Base-by-base conservation (phyloP, 306 rosid genomes). In the Gynostemma pentaphyllum region DNA sequence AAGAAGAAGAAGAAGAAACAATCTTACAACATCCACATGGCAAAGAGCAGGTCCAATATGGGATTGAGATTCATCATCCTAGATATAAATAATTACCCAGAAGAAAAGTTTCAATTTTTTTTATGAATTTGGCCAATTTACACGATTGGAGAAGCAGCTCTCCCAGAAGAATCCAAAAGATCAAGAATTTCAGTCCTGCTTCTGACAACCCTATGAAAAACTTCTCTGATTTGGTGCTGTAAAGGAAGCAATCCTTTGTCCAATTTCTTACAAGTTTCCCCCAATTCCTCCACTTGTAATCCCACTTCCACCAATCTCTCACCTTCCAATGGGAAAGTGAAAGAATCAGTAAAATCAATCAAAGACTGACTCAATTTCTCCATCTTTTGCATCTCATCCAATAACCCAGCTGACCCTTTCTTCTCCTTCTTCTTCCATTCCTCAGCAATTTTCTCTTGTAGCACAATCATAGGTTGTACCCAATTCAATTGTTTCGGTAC, bases 361-460 rank as follows among this genome's bases (percentile, higher is more conserved):
- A 94, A 62, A 0, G 77, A 72, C 39, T 78, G 83, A 0, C 82
- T 87, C 51, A 87, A 10, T 63, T 77, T 88, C 78, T 94, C 99
- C 84, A 94, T 26, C 80, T 57, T 80, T 64, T 88, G 99, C 79
- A 89, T 82, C 85, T 88, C 99, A 13, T 84, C 95, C 47, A 94
- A 29, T 18, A 88, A 14, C 7, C 97, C 99, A 6, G 81, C 79
- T 0, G 72, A 29, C 0, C 94, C 88, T 41, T 77, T 89, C 89
- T 94, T 94, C 84, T 94, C 99, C 46, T 86, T 94, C 83, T 83
- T 88, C 81, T 84, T 94, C 99, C 99, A 88, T 53, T 88, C 99
- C 74, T 88, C 97, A 0, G 81, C 75, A 9, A 94, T 84, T 79
- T 84, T 94, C 70, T 94, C 99, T 42, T 94, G 99, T 56, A 94